phyloP scores from a whole-genome alignment of 129 eudicot genomes.

The Saposhnikovia divaricata region DNA sequence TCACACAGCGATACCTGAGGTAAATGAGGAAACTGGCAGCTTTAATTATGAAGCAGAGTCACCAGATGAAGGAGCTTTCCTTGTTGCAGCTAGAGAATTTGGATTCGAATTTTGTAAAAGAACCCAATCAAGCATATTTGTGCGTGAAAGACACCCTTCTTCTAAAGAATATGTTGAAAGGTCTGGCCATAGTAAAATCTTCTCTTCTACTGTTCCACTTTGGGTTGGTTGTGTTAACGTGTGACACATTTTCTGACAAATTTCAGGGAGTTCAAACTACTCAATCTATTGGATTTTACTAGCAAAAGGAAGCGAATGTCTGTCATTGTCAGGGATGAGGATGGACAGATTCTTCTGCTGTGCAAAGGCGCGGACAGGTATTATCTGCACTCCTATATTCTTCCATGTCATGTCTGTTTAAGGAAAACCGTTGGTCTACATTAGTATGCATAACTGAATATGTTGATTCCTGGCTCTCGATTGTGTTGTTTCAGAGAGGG shows the following conservation, averaged over 20 bases:
- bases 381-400: background rate
- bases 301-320: slow-evolving; percentile 75
- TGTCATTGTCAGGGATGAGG: slow-evolving; percentile 50
- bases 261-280: slow-evolving; percentile 58
- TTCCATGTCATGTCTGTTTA: background rate
- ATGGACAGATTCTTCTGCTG: slow-evolving; percentile 50
- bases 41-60: slow-evolving; percentile 60
- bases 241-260: background rate
- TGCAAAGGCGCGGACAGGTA: slow-evolving; percentile 80
- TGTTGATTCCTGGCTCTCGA: background rate
- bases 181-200: slow-evolving; percentile 14
- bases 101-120: slow-evolving; percentile 57
- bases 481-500: background rate
- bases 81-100: slow-evolving; percentile 66
- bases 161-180: slow-evolving; percentile 44
- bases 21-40: slow-evolving; percentile 41
- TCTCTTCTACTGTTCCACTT: background rate
- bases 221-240: background rate
- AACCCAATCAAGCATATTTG: slow-evolving; percentile 47
- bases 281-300: slow-evolving; percentile 53
- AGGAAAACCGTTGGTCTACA: background rate
- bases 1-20: slow-evolving; percentile 68
- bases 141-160: slow-evolving; percentile 47
- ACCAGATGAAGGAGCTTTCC: slow-evolving; percentile 66
- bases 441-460: background rate